phyloP scores from a whole-genome alignment of 805 yeast species.

The Candida parachauliodes region DNA sequence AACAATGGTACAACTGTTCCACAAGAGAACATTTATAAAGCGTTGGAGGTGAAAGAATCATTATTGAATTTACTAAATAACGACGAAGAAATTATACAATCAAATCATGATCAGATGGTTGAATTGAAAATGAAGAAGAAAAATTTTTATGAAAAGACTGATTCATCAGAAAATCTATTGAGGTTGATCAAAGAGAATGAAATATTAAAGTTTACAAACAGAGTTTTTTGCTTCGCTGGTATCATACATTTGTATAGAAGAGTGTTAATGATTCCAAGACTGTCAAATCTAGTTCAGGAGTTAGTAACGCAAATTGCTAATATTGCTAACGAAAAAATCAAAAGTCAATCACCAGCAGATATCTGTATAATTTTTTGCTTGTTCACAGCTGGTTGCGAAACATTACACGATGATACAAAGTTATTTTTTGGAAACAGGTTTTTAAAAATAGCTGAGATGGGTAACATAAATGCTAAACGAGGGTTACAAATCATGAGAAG shows the following conservation, averaged over 20 bases:
- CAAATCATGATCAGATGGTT: conserved; percentile 18
- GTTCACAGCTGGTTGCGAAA: conserved; percentile 60
- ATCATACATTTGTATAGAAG: conserved; percentile 55
- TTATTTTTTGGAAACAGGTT: conserved; percentile 39
- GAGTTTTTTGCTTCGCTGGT: conserved; percentile 50
- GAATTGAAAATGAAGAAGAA: conserved; percentile 9
- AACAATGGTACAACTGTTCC: conserved; percentile 14
- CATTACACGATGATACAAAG: conserved; percentile 32
- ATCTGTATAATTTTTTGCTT: conserved; percentile 53
- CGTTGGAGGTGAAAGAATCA: conserved; percentile 24
- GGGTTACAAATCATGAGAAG: conserved; percentile 46
- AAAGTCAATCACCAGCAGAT: conserved; percentile 47
- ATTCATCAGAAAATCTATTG: conserved; percentile 16
- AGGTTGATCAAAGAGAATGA: conserved; percentile 27
- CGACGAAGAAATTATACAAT: conserved; percentile 27
- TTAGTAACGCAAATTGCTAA: conserved; percentile 39
- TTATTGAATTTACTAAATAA: conserved; percentile 17
- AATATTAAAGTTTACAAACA: conserved; percentile 46
- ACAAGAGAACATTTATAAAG: conserved; percentile 17
- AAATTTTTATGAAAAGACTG: conserved; percentile 1
- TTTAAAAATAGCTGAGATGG: conserved; percentile 36
- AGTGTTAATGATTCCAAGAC: conserved; percentile 45
- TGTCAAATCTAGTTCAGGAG: conserved; percentile 46
- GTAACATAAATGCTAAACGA: conserved; percentile 41
- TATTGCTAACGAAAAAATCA: conserved; percentile 37